phyloP scores from a whole-genome alignment of 2,329 filamentous ascomycete species.

The Elsinoe batatas region DNA sequence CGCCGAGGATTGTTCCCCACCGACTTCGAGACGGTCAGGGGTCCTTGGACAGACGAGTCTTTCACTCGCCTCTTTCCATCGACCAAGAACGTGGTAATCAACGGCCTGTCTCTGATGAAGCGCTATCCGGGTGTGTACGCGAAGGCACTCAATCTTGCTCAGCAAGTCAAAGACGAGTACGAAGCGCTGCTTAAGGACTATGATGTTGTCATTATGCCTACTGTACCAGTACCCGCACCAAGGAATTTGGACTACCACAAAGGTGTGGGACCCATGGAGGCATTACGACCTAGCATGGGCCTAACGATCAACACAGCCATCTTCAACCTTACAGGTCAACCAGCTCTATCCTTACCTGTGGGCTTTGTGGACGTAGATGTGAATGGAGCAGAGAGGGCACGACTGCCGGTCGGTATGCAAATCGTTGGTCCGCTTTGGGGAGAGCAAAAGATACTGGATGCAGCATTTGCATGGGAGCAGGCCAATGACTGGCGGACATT shows the following conservation, averaged over 20 bases:
- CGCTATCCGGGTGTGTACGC: slow-evolving; percentile 38
- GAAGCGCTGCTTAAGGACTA: slow-evolving; percentile 32
- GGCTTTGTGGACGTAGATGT: slow-evolving; percentile 32
- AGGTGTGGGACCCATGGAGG: slow-evolving; percentile 35
- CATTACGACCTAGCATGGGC: slow-evolving; percentile 44
- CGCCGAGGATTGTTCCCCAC: slow-evolving; percentile 40
- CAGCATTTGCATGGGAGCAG: slow-evolving; percentile 40
- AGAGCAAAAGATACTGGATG: slow-evolving; percentile 38
- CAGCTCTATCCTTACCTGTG: slow-evolving; percentile 44
- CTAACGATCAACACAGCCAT: slow-evolving; percentile 47
- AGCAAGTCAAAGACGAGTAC: slow-evolving; percentile 40
- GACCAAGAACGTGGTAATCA: slow-evolving; percentile 47
- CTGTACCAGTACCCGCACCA: slow-evolving; percentile 31
- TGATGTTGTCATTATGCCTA: slow-evolving; percentile 42
- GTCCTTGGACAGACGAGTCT: background rate
- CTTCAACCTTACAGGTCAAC: slow-evolving; percentile 50
- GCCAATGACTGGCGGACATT: slow-evolving; percentile 35
- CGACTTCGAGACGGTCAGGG: slow-evolving; percentile 39
- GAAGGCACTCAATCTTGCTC: slow-evolving; percentile 42
- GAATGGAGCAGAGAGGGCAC: slow-evolving; percentile 16
- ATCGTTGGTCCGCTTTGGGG: slow-evolving; percentile 45
- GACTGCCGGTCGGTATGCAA: slow-evolving; percentile 45
- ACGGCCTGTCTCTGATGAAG: slow-evolving; percentile 39
- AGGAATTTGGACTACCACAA: background rate
- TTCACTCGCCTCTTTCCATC: slow-evolving; percentile 31